Base-by-base conservation (phyloP, 2,329 filamentous ascomycete species). In the Plectosphaerella sp. region DNA sequence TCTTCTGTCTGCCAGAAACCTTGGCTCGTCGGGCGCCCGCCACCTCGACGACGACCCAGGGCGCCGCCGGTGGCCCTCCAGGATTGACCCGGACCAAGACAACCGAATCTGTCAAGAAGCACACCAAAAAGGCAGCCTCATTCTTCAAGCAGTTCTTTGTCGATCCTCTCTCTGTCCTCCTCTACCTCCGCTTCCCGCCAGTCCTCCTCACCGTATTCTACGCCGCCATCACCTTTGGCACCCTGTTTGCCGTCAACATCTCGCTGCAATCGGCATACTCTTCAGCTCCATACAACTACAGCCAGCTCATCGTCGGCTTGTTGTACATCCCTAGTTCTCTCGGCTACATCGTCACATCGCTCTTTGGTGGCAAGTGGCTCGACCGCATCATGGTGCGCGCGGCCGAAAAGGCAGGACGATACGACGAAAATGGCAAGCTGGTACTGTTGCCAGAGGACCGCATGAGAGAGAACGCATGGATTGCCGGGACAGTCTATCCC, bases 381-480 rank as follows among this genome's bases (percentile, higher is more conserved):
- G 90, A 95, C 65, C 70, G 69, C 16, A 93, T 94, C 67, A 94
- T 94, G 90, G 76, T 81, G 33, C 80, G 87, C 18, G 86, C 90
- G 67, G 90, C 90, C 1, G 73, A 72, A n/a, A 84, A 78, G 57
- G 88, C 87, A 0, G 82, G 82, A 12, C 76, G 88, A 22, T 87
- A 86, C 60, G 87, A 90, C 58, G 78, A 77, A 36, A 68, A 80
- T 37, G 89, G 88, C 14, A 79, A 78, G 53, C 72, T 90, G 18
- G 71, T 89, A 10, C 87, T 83, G 62, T 74, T 83, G 2, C 90
- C 90, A 0, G 90, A 94, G 68, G 90, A 95, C 66, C 80, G 90
- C 12, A 89, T 94, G 82, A 77, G 85, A 43, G 87, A 93, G 64
- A 94, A 95, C 63, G 87, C 87, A 3, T 93, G 86, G 86, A 67